Percentiles rank a stretch among this genome's conserved stretches.
Conservation (phyloP, 106 monocot species). For the Apostasia ramifera region DNA sequence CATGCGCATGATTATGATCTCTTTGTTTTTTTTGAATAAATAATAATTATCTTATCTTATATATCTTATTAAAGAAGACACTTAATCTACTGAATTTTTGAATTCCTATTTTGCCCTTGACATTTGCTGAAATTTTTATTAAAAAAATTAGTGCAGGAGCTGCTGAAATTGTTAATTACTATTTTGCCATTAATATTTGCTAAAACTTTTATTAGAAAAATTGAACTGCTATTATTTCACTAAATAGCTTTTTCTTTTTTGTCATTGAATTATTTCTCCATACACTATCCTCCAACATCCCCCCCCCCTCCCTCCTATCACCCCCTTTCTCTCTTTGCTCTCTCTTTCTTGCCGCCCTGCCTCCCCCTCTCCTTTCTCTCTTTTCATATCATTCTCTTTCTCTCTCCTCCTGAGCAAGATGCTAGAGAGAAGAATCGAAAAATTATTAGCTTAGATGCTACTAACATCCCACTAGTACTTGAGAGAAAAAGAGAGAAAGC, state of each 20-base stretch:
- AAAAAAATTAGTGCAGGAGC: too few species aligned
- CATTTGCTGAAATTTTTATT: too few species aligned
- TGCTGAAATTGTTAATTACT: too few species aligned
- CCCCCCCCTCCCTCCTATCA: not conserved
- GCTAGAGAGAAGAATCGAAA: not conserved
- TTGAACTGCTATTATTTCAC: not conserved
- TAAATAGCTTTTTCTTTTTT: not conserved
- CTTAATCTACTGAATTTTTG: too few species aligned
- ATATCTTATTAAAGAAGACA: too few species aligned
- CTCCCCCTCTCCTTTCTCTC: not conserved
- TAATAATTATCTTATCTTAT: too few species aligned
- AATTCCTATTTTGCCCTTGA: too few species aligned
- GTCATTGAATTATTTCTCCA: not conserved
- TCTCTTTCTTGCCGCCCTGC: not conserved
- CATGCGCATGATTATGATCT: too few species aligned
- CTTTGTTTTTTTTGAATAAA: too few species aligned
- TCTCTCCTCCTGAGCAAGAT: not conserved
- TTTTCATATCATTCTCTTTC: not conserved
- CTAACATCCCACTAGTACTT: not conserved
- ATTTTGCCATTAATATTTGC: too few species aligned
- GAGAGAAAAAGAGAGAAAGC: not conserved
- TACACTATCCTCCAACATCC: not conserved
- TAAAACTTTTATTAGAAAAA: too few species aligned
- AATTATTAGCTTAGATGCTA: not conserved
- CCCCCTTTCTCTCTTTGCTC: not conserved